Evolutionary conservation across 257 asterid genomes (phyloP), one percentile per base, ranked within the genome.

Genomic region (Jacaranda mimosifolia): DNA sequence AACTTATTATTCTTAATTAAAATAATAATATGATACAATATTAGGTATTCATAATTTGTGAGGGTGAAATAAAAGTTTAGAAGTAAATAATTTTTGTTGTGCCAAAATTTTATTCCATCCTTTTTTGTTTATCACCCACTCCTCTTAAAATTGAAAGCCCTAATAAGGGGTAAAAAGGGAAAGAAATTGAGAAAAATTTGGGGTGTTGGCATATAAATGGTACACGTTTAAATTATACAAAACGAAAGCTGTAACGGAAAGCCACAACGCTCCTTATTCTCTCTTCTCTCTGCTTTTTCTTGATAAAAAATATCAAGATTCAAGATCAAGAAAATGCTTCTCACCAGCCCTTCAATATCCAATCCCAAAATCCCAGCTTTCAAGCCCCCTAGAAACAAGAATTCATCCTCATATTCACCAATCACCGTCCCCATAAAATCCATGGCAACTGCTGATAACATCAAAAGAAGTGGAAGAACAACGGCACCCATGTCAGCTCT

Each of bases 291-390:
- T 59, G 17, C 36, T 9, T 3, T 39, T 3, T 39, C 55, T 17
- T 4, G 13, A 15, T n/a, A 14, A 52, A 42, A 42, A 42, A 42
- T 3, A 42, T 42, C 46, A 42, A 42, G 46, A 45, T 58, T 38
- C 32, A 68, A 46, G 11, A 70, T n/a, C 51, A 58, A 14, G 10
- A 75, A 78, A 76, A 89, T 89, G 94, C 66, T 76, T 67, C 78
- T 76, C 35, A 45, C 57, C 62, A 52, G 65, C 58, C 58, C 86
- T 67, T 66, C 83, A 74, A 40, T 80, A 21, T 56, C 72, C 53
- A 45, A 69, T 21, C 10, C 52, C 18, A 80, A 43, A 52, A 62
- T 36, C 58, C 82, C 65, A 26, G 15, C 73, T 73, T 68, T 48
- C 74, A 64, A 68, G 4, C 60, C 70, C 80, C 71, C 5, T 7